phyloP scores from a whole-genome alignment of 2,329 filamentous ascomycete genomes.

The Exophiala xenobiotica region DNA sequence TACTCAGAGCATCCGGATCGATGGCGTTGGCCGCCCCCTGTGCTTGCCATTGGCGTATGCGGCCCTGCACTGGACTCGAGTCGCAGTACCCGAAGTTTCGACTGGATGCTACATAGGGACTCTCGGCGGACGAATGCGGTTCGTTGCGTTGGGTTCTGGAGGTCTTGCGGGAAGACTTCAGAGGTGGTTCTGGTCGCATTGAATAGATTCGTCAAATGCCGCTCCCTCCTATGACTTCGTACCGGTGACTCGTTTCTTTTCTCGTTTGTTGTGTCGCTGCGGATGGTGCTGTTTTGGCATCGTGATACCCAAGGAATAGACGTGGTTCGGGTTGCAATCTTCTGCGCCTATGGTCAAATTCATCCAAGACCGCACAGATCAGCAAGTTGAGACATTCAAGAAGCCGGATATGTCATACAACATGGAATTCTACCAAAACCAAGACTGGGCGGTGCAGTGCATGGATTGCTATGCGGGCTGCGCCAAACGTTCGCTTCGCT shows the following conservation, averaged over 20 bases:
- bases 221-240: constrained; percentile 5
- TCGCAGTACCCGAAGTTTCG: constrained; percentile 50
- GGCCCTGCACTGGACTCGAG: constrained; percentile 69
- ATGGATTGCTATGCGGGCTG: constrained; percentile 3
- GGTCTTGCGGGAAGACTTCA: constrained; percentile 34
- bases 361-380: not conserved
- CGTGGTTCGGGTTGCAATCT: not conserved
- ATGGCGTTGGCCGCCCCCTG: constrained; percentile 58
- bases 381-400: not conserved
- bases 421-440: not conserved
- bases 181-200: constrained; percentile 38
- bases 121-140: constrained; percentile 8
- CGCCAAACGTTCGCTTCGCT: not conserved
- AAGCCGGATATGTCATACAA: not conserved
- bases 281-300: not conserved
- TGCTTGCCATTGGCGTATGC: constrained; percentile 83
- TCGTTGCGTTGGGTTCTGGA: constrained; percentile 11
- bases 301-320: not conserved
- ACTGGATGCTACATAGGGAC: constrained; percentile 22
- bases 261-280: not conserved
- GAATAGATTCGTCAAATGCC: constrained; percentile 17
- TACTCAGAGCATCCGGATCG: constrained; percentile 29
- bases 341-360: not conserved
- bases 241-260: constrained; percentile 9
- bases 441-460: constrained; percentile 1